Evolutionary conservation across 345 rosid genomes (phyloP), one percentile per base, ranked within the genome.

Genomic region (Erysimum cheiranthoides): DNA sequence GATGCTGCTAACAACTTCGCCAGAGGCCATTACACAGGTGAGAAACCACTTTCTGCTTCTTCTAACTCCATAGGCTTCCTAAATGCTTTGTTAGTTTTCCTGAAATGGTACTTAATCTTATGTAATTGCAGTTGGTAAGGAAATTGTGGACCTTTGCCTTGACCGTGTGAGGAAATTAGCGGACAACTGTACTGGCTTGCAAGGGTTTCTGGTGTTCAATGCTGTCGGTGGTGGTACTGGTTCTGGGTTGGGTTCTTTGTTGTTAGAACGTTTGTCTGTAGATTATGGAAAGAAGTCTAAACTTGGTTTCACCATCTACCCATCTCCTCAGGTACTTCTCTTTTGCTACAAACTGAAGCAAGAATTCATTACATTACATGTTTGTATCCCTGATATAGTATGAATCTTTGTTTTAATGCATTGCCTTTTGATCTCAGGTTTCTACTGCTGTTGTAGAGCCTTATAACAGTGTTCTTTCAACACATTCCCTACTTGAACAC

Each of bases 1-100:
- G 92, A 88, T 11, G 92, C 90, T 5, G 92, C 92, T 0, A 88
- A 88, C 71, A 88, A 88, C 81, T 88, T 88, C 25, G 92, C 90
- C 7, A 83, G 92, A 77, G 89, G 92, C 8, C 92, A 88, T 61
- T 88, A 88, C 6, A 88, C 89, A 2, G 88, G 92, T 86, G 69
- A 70, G 63, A 38, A 28, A 1, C 4, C 11, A 4, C 5, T 50
- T 47, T 4, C 34, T 10, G 40, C 8, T 42, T 62, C 16, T 0
- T 40, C 1, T 2, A 0, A 43, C 13, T 47, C 45, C 7, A 60
- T 40, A 6, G 14, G 42, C 4, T 42, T 73, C 46, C 34, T 16
- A 32, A 31, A 21, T 54, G 36, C 17, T 52, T 34, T 66, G 21
- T 70, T 53, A 25, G 34, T 42, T 10, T 14, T 64, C 34, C 31